Conservation (phyloP, 352 stramenopile species). For the Phytopythium helicoides region DNA sequence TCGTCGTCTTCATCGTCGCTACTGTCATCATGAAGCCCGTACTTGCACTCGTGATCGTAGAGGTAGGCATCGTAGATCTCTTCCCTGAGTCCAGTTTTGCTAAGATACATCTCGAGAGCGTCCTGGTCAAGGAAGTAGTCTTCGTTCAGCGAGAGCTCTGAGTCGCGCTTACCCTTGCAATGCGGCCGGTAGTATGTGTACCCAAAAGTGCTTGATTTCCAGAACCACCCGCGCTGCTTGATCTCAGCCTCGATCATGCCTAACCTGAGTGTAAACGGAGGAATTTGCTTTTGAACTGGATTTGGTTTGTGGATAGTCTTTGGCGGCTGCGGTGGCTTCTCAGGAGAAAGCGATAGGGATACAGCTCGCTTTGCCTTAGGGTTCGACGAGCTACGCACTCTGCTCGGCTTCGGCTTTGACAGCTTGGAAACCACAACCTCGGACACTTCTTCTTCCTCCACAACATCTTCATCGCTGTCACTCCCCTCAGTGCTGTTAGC, state of each 20-base stretch:
- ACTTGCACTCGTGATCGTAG: constrained; percentile 29
- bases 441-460: constrained; percentile 4
- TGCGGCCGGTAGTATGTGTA: constrained; percentile 62
- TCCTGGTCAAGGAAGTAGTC: constrained; percentile 56
- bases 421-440: constrained; percentile 11
- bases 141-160: constrained; percentile 17
- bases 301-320: constrained; percentile 8
- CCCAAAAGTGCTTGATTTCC: constrained; percentile 32
- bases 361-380: constrained; percentile 2
- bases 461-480: constrained; percentile 8
- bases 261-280: constrained; percentile 56
- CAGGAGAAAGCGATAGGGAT: not conserved
- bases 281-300: constrained; percentile 27
- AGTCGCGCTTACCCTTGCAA: constrained; percentile 26
- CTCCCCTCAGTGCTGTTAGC: constrained; percentile 1
- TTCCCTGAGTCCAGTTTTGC: constrained; percentile 31
- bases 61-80: constrained; percentile 39
- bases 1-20: constrained; percentile 18
- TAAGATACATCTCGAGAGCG: constrained; percentile 43
- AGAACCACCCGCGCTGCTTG: constrained; percentile 60
- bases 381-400: not conserved
- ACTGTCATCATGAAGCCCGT: constrained; percentile 10
- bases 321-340: constrained; percentile 3
- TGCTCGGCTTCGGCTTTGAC: not conserved
- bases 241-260: constrained; percentile 64